Evolutionary conservation across 768 basidiomycete species (phyloP).

Genomic region (Saitozyma sp.): DNA sequence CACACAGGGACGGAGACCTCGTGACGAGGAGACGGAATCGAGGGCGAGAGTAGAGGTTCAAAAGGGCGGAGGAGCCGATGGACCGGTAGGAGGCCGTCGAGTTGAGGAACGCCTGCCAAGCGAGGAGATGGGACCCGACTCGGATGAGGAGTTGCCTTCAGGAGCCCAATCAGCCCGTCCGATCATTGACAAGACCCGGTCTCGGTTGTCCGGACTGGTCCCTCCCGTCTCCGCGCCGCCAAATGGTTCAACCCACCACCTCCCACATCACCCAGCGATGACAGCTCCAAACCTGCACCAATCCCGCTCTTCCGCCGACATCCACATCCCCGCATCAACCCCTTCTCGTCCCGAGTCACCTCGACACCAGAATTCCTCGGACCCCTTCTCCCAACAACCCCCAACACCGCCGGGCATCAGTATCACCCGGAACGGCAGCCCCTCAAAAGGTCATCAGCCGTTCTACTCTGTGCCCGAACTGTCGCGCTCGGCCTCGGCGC

Average conservation of each 20-base stretch:
- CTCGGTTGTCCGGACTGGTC: too few relatives aligned
- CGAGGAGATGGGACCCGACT: background rate
- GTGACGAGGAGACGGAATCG: slow-evolving; percentile 40
- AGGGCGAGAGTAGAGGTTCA: slow-evolving; percentile 59
- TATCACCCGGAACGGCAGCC: slow-evolving; percentile 2
- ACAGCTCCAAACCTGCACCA: too few relatives aligned
- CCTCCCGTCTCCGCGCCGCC: slow-evolving; percentile 27
- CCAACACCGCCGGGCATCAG: slow-evolving; percentile 6
- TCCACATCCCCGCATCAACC: background rate
- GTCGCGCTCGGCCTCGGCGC: slow-evolving; percentile 11
- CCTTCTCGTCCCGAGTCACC: slow-evolving; percentile 5
- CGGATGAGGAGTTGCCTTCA: slow-evolving; percentile 8
- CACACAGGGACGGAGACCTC: slow-evolving; percentile 71
- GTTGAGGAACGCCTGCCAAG: too few relatives aligned
- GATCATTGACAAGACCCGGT: slow-evolving; percentile 1
- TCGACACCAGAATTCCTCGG: slow-evolving; percentile 24
- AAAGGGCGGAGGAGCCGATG: slow-evolving; percentile 48
- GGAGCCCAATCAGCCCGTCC: background rate
- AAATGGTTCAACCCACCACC: slow-evolving; percentile 7
- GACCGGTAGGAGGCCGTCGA: background rate
- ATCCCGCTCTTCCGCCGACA: slow-evolving; percentile 1
- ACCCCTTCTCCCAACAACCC: slow-evolving; percentile 36
- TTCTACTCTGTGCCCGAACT: slow-evolving; percentile 47
- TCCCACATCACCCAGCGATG: background rate
- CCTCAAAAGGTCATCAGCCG: slow-evolving; percentile 27